phyloP scores from a whole-genome alignment of 305 asterid genomes.

The Rubia balearica region DNA sequence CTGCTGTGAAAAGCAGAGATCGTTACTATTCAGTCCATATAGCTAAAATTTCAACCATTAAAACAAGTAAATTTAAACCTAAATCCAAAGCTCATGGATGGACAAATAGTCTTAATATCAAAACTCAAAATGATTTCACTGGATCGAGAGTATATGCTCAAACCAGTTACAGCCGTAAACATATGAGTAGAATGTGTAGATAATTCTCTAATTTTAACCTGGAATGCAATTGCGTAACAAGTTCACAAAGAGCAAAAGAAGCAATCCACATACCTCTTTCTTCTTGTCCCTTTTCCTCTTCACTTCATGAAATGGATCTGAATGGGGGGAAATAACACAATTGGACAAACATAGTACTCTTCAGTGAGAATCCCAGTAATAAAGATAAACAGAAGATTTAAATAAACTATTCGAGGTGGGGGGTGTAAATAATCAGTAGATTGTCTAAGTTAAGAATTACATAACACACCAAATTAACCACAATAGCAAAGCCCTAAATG shows the following conservation, averaged over 20 bases:
- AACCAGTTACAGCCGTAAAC: neutral
- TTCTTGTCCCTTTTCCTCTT: constrained; percentile 76
- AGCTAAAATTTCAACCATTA: neutral
- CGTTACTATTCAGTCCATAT: constrained; percentile 3
- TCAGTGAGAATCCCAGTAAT: neutral
- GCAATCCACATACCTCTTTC: constrained; percentile 53
- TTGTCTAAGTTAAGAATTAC: neutral
- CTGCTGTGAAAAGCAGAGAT: constrained; percentile 29
- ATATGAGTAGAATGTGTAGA: neutral
- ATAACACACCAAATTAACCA: constrained; percentile 6
- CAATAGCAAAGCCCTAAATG: neutral
- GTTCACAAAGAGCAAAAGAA: constrained; percentile 6
- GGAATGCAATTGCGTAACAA: neutral
- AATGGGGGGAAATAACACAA: constrained; percentile 5
- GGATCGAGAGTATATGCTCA: neutral
- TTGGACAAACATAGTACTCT: neutral
- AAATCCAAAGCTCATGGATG: neutral
- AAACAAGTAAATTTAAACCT: neutral
- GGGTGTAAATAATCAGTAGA: neutral
- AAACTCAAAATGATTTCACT: neutral
- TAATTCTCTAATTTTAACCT: neutral
- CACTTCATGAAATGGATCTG: constrained; percentile 98
- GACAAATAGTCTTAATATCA: neutral
- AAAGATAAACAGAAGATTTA: neutral
- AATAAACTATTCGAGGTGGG: neutral